These are phyloP conservation scores for Aspergillus uvarum DNA, from an alignment of 2,329 filamentous ascomycete species.

Conservation along the genomic window DNA sequence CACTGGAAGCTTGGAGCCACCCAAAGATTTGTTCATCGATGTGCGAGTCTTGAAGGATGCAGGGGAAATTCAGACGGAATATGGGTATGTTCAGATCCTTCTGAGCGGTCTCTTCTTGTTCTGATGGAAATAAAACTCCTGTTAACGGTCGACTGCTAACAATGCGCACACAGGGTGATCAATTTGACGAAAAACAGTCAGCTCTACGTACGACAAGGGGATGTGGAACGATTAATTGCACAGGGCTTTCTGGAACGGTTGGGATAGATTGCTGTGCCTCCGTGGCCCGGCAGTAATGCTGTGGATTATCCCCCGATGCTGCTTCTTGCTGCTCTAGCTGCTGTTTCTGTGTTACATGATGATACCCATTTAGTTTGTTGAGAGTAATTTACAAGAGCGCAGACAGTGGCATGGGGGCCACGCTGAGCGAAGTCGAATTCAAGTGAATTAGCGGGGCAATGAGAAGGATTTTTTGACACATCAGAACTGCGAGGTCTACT, in stretches of 20 bases:
- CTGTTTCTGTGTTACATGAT: conserved; percentile 18
- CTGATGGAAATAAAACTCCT: background rate
- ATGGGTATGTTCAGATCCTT: conserved; percentile 65
- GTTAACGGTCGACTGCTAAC: conserved; percentile 23
- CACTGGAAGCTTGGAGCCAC: conserved; percentile 88
- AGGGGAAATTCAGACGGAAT: conserved; percentile 98
- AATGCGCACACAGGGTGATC: conserved; percentile 69
- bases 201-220: conserved; percentile 92
- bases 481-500: background rate
- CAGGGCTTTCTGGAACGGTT: conserved; percentile 94
- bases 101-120: background rate
- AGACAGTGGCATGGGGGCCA: background rate
- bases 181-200: conserved; percentile 97
- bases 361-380: conserved; percentile 18
- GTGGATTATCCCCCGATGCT: background rate
- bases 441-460: background rate
- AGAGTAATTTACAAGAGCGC: conserved; percentile 5
- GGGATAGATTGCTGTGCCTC: conserved; percentile 54
- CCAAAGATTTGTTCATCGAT: conserved; percentile 94
- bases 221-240: conserved; percentile 89
- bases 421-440: background rate
- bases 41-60: conserved; percentile 94
- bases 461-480: background rate
- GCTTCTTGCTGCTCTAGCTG: conserved; percentile 2
- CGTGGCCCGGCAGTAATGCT: background rate